These are phyloP conservation scores for Rhododendron kiyosumense DNA, from an alignment of 148 eudicot species.

Conservation along the genomic window DNA sequence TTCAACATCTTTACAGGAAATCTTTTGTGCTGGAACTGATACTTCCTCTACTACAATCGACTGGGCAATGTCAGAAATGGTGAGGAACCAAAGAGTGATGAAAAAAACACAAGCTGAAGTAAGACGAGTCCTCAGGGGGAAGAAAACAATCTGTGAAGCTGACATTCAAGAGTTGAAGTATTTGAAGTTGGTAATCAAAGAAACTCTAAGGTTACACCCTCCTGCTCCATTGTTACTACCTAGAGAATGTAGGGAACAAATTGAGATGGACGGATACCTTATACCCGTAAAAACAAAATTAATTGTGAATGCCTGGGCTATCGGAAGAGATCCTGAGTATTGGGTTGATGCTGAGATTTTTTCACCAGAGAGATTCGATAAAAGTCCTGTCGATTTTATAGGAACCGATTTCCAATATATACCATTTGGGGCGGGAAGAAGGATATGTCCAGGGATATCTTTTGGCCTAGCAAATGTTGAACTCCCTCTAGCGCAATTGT, in stretches of 20 bases:
- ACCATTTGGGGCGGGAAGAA: constrained; percentile 11
- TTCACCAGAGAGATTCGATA: constrained; percentile 18
- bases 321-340: constrained; percentile 19
- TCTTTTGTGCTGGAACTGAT: background rate
- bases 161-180: background rate
- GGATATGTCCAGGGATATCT: background rate
- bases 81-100: constrained; percentile 2
- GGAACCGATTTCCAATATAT: constrained; percentile 22
- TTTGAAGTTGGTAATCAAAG: constrained; percentile 3
- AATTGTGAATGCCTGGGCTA: constrained; percentile 26
- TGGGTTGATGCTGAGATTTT: constrained; percentile 32
- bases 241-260: constrained; percentile 1
- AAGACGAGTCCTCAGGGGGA: background rate
- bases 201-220: constrained; percentile 6
- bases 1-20: background rate
- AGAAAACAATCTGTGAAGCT: background rate
- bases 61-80: constrained; percentile 7
- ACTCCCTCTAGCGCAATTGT: constrained; percentile 23
- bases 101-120: constrained; percentile 3
- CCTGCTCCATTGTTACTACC: background rate
- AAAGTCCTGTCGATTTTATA: constrained; percentile 14
- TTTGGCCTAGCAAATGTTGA: constrained; percentile 28
- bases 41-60: background rate
- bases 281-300: background rate
- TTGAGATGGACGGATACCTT: constrained; percentile 3